Evolutionary conservation across 139 green algal species (phyloP).

Genomic region (Chlorella sp.): DNA sequence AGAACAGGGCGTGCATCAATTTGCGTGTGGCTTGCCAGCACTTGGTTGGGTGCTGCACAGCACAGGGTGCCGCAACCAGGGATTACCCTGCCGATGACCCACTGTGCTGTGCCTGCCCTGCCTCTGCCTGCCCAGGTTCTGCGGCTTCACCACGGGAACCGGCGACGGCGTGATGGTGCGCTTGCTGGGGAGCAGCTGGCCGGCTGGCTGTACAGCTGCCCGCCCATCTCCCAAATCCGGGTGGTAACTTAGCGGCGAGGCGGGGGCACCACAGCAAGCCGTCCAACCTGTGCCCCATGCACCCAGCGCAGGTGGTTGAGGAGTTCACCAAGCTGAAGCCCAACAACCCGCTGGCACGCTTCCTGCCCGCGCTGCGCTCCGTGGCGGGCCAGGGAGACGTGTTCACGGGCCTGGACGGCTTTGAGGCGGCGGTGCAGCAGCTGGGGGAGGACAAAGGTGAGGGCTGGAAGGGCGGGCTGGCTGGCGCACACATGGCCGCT

Average conservation of each 20-base stretch:
- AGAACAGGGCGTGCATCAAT: too few relatives aligned
- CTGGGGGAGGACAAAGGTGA: constrained; percentile 17
- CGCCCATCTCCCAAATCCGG: not conserved
- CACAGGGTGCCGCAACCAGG: too few relatives aligned
- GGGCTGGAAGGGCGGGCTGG: too few relatives aligned
- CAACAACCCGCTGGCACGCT: constrained; percentile 25
- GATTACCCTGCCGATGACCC: too few relatives aligned
- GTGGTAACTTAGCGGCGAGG: too few relatives aligned
- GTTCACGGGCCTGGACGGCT: constrained; percentile 16
- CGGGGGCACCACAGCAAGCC: too few relatives aligned
- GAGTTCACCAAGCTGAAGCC: constrained; percentile 18
- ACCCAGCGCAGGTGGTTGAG: constrained; percentile 19
- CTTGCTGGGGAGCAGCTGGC: not conserved
- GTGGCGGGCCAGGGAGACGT: constrained; percentile 3
- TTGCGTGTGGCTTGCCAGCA: too few relatives aligned
- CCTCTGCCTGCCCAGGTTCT: not conserved
- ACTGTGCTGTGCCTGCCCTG: too few relatives aligned
- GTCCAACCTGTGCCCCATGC: too few relatives aligned
- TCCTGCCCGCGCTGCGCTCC: constrained; percentile 6
- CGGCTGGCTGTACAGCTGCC: too few relatives aligned
- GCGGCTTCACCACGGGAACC: constrained; percentile 24
- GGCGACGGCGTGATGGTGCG: constrained; percentile 18
- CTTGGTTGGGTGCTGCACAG: too few relatives aligned
- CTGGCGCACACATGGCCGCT: too few relatives aligned
- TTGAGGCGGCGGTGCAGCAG: constrained; percentile 9